Evolutionary conservation across 2,329 filamentous ascomycete genomes (phyloP).

Genomic region (Phoma herbarum): DNA sequence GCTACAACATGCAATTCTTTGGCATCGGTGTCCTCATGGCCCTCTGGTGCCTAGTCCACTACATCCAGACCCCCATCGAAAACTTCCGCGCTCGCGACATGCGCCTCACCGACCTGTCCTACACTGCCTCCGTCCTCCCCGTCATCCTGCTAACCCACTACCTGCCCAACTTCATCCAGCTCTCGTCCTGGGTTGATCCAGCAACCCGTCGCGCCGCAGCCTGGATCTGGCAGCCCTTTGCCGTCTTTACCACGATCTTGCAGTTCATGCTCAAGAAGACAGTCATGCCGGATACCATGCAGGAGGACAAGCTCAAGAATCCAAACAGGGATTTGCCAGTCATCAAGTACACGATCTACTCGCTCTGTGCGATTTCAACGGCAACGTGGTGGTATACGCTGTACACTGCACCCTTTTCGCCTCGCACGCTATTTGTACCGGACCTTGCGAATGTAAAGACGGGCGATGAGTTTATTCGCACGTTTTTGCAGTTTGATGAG

Average conservation of each 20-base stretch:
- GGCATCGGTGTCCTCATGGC: constrained; percentile 22
- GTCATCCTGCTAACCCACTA: constrained; percentile 22
- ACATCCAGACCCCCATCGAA: constrained; percentile 25
- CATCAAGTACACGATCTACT: constrained; percentile 24
- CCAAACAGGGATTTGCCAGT: constrained; percentile 20
- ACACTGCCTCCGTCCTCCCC: constrained; percentile 24
- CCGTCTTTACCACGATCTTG: constrained; percentile 23
- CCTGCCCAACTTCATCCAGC: constrained; percentile 13
- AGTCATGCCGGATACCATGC: constrained; percentile 23
- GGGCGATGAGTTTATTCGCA: constrained; percentile 21
- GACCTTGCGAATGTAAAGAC: constrained; percentile 10
- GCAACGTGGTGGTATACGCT: constrained; percentile 27
- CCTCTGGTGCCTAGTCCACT: constrained; percentile 24
- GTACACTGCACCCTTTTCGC: constrained; percentile 16
- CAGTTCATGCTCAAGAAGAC: constrained; percentile 26
- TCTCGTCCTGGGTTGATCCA: constrained; percentile 15
- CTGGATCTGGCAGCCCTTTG: constrained; percentile 30
- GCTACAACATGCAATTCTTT: constrained; percentile 25
- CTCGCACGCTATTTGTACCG: constrained; percentile 20
- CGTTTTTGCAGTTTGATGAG: constrained; percentile 27
- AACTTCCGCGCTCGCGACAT: constrained; percentile 26
- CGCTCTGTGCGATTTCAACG: constrained; percentile 18
- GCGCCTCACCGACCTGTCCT: constrained; percentile 25
- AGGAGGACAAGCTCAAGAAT: constrained; percentile 18
- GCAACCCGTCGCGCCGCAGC: constrained; percentile 19